Evolutionary conservation across 495 filamentous ascomycete genomes (phyloP).

Genomic region (Aspergillus taichungensis): DNA sequence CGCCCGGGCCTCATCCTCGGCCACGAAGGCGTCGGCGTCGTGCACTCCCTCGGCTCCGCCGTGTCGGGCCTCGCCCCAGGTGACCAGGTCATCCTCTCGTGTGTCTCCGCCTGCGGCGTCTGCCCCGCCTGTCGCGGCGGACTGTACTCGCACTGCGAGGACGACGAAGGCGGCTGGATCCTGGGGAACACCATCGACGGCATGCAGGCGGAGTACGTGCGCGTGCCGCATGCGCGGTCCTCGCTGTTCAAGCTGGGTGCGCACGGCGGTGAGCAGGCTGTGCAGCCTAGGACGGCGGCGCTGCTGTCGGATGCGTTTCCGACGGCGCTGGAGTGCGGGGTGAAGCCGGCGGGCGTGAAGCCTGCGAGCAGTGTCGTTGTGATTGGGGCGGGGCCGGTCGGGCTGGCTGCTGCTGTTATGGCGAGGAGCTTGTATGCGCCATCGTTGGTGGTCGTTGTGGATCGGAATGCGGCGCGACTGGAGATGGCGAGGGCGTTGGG

Average conservation of each 20-base stretch:
- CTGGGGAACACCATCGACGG: slow-evolving; percentile 39
- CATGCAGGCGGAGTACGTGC: slow-evolving; percentile 43
- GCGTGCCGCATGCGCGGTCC: slow-evolving; percentile 35
- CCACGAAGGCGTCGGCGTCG: slow-evolving; percentile 71
- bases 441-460: slow-evolving; percentile 30
- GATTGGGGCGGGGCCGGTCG: slow-evolving; percentile 42
- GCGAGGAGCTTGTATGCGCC: slow-evolving; percentile 35
- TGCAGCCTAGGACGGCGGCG: slow-evolving; percentile 28
- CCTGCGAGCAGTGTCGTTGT: slow-evolving; percentile 38
- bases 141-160: slow-evolving; percentile 30
- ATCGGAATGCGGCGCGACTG: slow-evolving; percentile 29
- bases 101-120: slow-evolving; percentile 28
- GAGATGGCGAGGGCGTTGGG: slow-evolving; percentile 35
- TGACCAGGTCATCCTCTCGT: slow-evolving; percentile 32
- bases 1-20: slow-evolving; percentile 71
- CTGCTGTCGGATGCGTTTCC: slow-evolving; percentile 27
- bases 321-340: slow-evolving; percentile 39
- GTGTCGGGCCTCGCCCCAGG: slow-evolving; percentile 42
- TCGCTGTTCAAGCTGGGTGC: slow-evolving; percentile 30
- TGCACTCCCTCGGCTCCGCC: slow-evolving; percentile 55
- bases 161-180: slow-evolving; percentile 28
- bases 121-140: slow-evolving; percentile 28
- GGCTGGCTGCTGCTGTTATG: slow-evolving; percentile 35
- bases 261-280: slow-evolving; percentile 1
- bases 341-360: slow-evolving; percentile 31